phyloP scores from a whole-genome alignment of 140 eudicot genomes.

The Flaveria floridana region DNA sequence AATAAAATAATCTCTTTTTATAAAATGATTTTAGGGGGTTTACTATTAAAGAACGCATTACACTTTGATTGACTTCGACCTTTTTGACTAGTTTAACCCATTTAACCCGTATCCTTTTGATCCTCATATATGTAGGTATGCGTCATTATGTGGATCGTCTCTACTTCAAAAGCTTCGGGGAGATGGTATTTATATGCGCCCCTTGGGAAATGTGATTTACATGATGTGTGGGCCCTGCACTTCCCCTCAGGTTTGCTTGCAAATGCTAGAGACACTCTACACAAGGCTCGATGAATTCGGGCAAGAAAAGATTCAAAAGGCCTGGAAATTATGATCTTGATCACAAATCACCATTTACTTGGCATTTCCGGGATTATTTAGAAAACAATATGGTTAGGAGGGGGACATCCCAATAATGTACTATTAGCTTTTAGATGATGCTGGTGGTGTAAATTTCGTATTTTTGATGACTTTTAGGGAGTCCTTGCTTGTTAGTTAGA shows the following conservation, averaged over 20 bases:
- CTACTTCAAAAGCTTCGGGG: conserved; percentile 63
- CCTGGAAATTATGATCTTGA: conserved; percentile 17
- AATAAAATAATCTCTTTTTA: background rate
- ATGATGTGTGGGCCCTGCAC: conserved; percentile 94
- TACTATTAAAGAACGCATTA: background rate
- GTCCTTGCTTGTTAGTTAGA: background rate
- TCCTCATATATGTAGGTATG: conserved; percentile 54
- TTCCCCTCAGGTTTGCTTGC: conserved; percentile 48
- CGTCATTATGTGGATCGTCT: conserved; percentile 61
- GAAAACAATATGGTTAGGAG: background rate
- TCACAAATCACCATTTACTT: background rate
- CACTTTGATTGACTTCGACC: background rate
- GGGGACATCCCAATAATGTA: background rate
- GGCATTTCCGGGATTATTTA: background rate
- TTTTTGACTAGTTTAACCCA: background rate
- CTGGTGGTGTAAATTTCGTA: background rate
- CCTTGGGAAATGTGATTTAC: conserved; percentile 84
- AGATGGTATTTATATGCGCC: conserved; percentile 84
- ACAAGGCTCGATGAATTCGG: conserved; percentile 58
- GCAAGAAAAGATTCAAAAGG: conserved; percentile 28
- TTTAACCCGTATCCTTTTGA: background rate
- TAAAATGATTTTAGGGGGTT: background rate
- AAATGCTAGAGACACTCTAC: conserved; percentile 47
- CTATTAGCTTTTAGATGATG: background rate
- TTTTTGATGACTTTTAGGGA: background rate